These are phyloP conservation scores for Dendrobium nobile DNA, from an alignment of 106 monocot genomes.

Conservation along the genomic window DNA sequence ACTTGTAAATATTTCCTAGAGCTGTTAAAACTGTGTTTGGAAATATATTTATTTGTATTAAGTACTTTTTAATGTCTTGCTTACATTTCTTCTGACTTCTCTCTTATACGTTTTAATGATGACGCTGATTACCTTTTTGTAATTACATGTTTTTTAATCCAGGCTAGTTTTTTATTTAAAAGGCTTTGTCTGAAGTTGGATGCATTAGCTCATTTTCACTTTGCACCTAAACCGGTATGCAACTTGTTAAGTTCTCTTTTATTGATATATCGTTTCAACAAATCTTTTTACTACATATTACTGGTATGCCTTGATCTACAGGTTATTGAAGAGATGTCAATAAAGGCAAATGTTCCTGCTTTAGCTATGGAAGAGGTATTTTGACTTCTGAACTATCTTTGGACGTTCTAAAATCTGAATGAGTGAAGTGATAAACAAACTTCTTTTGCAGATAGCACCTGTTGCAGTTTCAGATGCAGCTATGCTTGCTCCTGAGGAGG, in stretches of 20 bases:
- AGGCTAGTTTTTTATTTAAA: constrained; percentile 80
- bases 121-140: neutral
- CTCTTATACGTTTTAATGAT: neutral
- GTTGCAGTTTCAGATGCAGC: constrained; percentile 86
- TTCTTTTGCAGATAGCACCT: constrained; percentile 70
- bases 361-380: constrained; percentile 97
- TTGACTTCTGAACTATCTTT: constrained; percentile 3
- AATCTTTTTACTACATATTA: neutral
- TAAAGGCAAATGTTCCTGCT: constrained; percentile 90
- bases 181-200: constrained; percentile 87
- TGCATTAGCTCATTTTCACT: constrained; percentile 88
- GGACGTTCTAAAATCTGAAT: neutral
- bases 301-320: constrained; percentile 13
- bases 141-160: constrained; percentile 6
- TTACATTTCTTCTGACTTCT: neutral
- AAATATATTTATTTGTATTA: neutral
- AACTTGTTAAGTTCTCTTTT: neutral
- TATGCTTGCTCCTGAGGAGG: constrained; percentile 97
- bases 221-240: constrained; percentile 92
- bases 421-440: neutral
- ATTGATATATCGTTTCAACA: neutral
- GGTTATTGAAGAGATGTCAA: constrained; percentile 95
- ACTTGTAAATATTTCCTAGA: neutral
- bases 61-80: neutral
- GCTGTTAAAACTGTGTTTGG: neutral